Conservation (phyloP, 2,329 filamentous ascomycete genomes). For the Aspergillus latus region DNA sequence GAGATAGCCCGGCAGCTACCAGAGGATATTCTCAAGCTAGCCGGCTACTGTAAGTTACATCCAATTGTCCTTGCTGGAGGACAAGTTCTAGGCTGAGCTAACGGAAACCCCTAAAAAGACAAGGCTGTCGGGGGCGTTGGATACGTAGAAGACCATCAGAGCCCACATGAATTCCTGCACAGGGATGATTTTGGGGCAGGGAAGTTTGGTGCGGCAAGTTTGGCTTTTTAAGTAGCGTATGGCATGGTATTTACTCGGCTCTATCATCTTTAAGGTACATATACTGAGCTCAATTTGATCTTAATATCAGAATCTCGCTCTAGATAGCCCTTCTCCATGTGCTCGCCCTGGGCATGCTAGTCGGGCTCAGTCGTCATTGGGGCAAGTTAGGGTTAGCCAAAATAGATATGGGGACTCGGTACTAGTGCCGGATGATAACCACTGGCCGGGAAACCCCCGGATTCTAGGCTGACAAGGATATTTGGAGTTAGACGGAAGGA, state of each 20-base stretch:
- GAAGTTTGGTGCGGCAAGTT: background rate
- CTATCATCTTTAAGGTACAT: too few relatives aligned
- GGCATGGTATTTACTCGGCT: background rate
- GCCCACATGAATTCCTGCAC: slow-evolving; percentile 3
- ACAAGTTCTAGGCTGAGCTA: background rate
- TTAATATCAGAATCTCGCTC: too few relatives aligned
- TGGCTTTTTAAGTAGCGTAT: background rate
- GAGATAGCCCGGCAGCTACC: background rate
- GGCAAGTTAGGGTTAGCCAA: too few relatives aligned
- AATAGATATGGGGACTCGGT: too few relatives aligned
- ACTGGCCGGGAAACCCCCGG: too few relatives aligned
- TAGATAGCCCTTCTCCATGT: too few relatives aligned
- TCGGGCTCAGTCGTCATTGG: too few relatives aligned
- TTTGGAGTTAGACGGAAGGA: too few relatives aligned
- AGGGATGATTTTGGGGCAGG: background rate
- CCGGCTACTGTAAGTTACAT: slow-evolving; percentile 3
- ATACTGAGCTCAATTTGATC: too few relatives aligned
- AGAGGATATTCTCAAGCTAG: slow-evolving; percentile 7
- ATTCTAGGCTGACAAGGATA: too few relatives aligned
- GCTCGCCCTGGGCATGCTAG: too few relatives aligned
- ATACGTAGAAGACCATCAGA: slow-evolving; percentile 12
- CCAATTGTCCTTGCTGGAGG: background rate
- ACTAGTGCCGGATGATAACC: too few relatives aligned
- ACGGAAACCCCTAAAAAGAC: background rate
- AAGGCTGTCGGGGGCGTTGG: slow-evolving; percentile 7